phyloP scores from a whole-genome alignment of 169 alveolate genomes.

The Plasmodium vivax region DNA sequence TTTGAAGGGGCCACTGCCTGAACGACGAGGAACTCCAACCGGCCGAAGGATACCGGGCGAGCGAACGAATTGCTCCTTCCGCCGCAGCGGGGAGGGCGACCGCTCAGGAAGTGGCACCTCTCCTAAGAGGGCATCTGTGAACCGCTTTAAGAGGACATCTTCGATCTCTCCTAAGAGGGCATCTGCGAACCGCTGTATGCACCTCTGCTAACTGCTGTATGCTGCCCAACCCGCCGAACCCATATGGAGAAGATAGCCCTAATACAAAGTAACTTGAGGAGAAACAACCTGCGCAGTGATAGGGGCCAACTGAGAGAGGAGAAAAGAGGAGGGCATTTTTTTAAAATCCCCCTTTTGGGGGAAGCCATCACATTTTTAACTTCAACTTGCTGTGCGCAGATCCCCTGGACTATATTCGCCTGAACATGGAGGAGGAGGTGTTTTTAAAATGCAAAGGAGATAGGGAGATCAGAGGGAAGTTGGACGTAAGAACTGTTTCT shows the following conservation, averaged over 20 bases:
- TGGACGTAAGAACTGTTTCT: conserved; percentile 79
- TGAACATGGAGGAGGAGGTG: conserved; percentile 90
- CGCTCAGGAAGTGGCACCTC: neutral
- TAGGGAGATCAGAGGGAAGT: conserved; percentile 91
- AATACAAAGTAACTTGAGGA: conserved; percentile 35
- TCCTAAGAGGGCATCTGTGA: neutral
- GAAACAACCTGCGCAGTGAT: neutral
- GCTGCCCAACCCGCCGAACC: neutral
- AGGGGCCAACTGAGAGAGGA: neutral
- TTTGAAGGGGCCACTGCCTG: neutral
- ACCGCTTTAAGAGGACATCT: neutral
- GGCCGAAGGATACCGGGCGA: neutral
- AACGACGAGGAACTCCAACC: neutral
- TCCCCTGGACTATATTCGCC: conserved; percentile 92
- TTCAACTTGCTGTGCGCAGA: conserved; percentile 76
- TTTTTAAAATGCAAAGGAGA: conserved; percentile 92
- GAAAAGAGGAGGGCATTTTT: neutral
- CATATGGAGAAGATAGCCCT: conserved; percentile 33
- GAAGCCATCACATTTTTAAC: neutral
- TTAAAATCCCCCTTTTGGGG: neutral
- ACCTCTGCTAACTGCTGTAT: neutral
- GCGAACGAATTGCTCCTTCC: neutral
- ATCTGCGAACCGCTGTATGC: neutral
- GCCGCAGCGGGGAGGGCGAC: neutral
- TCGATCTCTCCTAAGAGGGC: neutral